Base-by-base conservation (phyloP, 495 filamentous ascomycete species). In the Penicillium desertorum region DNA sequence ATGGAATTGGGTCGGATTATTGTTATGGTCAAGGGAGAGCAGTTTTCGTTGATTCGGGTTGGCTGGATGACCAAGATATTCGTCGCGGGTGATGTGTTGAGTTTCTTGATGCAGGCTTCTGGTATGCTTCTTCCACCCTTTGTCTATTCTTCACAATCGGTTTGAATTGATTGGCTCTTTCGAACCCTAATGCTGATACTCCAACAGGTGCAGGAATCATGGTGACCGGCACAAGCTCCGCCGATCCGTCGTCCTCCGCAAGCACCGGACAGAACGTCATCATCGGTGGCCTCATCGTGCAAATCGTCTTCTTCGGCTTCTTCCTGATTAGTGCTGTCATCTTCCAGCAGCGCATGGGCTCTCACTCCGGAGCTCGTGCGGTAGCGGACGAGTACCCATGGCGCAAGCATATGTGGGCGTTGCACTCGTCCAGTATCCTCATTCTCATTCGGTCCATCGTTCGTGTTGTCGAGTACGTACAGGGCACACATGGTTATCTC, bases 391-490 rank as follows among this genome's bases (percentile, higher is more conserved):
- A 56, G 8, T 41, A 73, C 6, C 69, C 73, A 6, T 89, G 86
- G 86, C 52, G 64, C 59, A 76, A 73, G 53, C 73, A 81, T 56
- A 58, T 87, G 39, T 57, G 69, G 27, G 70, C 78, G 36, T 72
- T 88, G 9, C 86, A 88, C 62, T 58, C 51, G 5, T 72, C 75
- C 10, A 81, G 76, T 52, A 64, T 63, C 3, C 65, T 88, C 17
- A 86, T 89, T 55, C 58, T 90, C 49, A 65, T 88, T 11, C 77
- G 87, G n/a, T 81, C 74, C 19, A 59, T 87, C 29, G 85, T 88
- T 63, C 76, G 86, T 41, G 74, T 85, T 22, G 66, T 85, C 4
- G 87, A 91, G 69, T 89, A 85, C 62, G 30, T 77, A 0, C 72
- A 83, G 71, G 86, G 86, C 0, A 63, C 76, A 19, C 69, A 74